phyloP scores from a whole-genome alignment of 164 flowering plant species.

The Berberis thunbergii region DNA sequence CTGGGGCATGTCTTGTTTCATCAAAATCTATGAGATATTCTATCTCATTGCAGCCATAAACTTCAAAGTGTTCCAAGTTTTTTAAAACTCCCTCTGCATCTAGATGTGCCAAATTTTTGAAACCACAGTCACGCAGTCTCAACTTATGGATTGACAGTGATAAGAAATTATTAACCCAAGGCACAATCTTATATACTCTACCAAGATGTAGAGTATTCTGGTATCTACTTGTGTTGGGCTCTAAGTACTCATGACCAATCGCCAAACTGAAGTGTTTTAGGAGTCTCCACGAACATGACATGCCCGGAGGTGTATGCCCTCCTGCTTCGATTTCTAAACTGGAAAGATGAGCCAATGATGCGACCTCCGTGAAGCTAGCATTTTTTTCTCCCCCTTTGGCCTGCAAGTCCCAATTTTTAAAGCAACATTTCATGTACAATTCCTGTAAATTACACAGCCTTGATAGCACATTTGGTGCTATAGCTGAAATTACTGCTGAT shows the following conservation, averaged over 20 bases:
- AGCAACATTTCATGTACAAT: not conserved
- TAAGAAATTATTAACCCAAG: not conserved
- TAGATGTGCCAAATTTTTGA: not conserved
- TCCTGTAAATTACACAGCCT: not conserved
- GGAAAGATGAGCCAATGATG: not conserved
- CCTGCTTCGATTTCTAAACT: not conserved
- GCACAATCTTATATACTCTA: not conserved
- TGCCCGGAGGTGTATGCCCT: not conserved
- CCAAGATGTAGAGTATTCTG: not conserved
- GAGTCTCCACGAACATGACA: not conserved
- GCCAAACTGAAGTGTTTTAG: not conserved
- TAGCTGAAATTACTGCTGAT: too few species aligned
- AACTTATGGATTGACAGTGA: not conserved
- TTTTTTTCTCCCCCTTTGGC: not conserved
- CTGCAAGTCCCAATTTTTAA: not conserved
- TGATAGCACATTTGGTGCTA: not conserved
- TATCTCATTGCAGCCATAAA: not conserved
- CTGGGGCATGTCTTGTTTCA: not conserved
- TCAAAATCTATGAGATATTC: not conserved
- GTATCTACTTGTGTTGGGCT: not conserved
- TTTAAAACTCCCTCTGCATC: not conserved
- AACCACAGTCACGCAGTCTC: not conserved
- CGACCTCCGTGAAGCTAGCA: not conserved
- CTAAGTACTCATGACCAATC: not conserved
- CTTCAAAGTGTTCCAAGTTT: not conserved